phyloP scores from a whole-genome alignment of 805 yeast genomes.

The Alloascoidea hylecoeti region DNA sequence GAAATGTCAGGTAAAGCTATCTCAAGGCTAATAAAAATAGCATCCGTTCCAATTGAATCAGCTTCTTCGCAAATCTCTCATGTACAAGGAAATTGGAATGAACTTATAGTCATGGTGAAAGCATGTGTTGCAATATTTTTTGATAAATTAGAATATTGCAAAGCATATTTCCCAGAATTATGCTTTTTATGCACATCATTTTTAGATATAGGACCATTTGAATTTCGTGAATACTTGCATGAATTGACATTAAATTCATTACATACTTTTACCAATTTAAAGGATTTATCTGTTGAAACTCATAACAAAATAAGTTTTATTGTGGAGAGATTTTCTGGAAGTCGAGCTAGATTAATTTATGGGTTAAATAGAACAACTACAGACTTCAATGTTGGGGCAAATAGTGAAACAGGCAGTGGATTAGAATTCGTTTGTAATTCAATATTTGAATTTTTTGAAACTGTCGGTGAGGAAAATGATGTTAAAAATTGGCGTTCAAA shows the following conservation, averaged over 20 bases:
- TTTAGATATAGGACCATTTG: slow-evolving; percentile 32
- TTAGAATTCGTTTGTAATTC: background rate
- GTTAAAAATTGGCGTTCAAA: slow-evolving; percentile 43
- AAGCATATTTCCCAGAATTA: slow-evolving; percentile 43
- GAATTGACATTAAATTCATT: slow-evolving; percentile 51
- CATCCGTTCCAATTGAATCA: slow-evolving; percentile 26
- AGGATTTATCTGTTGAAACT: slow-evolving; percentile 26
- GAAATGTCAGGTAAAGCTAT: slow-evolving; percentile 58
- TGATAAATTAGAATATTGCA: slow-evolving; percentile 28
- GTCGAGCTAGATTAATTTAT: slow-evolving; percentile 51
- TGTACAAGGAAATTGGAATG: slow-evolving; percentile 41
- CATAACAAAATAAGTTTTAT: slow-evolving; percentile 29
- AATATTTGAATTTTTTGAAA: background rate
- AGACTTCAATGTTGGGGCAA: no score
- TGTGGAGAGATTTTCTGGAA: slow-evolving; percentile 26
- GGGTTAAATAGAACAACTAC: slow-evolving; percentile 54
- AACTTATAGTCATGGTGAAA: slow-evolving; percentile 52
- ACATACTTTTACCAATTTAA: slow-evolving; percentile 52
- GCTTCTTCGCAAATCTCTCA: slow-evolving; percentile 31
- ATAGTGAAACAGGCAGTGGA: slow-evolving; percentile 15
- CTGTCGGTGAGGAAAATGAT: slow-evolving; percentile 27
- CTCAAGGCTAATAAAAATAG: slow-evolving; percentile 36
- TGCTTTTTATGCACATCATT: slow-evolving; percentile 51
- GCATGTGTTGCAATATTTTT: slow-evolving; percentile 54
- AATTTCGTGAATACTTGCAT: slow-evolving; percentile 47